phyloP scores from a whole-genome alignment of 116 monocot genomes.

The Phalaenopsis hybrid region DNA sequence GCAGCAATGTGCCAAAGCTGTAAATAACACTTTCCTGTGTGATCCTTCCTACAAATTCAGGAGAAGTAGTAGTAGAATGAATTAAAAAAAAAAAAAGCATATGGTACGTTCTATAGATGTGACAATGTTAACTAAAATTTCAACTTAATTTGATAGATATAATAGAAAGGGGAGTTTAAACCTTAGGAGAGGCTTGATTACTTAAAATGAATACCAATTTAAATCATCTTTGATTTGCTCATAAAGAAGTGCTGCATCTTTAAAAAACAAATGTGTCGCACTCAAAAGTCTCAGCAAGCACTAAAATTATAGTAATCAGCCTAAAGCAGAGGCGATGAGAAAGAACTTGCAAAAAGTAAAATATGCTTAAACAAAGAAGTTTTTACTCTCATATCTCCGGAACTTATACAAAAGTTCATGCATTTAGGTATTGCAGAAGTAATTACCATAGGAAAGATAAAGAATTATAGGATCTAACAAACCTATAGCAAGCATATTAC shows the following conservation, averaged over 20 bases:
- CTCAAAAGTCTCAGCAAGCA: background rate
- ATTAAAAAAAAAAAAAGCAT: background rate
- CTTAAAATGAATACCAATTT: background rate
- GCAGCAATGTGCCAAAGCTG: conserved; percentile 90
- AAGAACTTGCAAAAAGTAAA: background rate
- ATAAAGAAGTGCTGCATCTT: background rate
- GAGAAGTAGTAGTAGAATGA: background rate
- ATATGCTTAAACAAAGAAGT: background rate
- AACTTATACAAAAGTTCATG: background rate
- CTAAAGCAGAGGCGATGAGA: background rate
- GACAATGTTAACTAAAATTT: background rate
- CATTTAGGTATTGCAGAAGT: background rate
- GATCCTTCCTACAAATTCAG: conserved; percentile 66
- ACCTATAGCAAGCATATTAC: background rate
- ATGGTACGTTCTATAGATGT: background rate
- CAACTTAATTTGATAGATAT: background rate
- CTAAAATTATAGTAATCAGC: background rate
- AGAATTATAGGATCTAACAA: background rate
- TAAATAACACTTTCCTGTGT: conserved; percentile 95
- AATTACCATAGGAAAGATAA: background rate
- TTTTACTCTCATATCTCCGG: background rate
- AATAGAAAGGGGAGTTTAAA: background rate
- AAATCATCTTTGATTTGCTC: background rate
- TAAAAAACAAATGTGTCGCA: background rate
- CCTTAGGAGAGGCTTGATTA: background rate